These are phyloP conservation scores for Amylostereum chailletii DNA, from an alignment of 1,284 basidiomycete genomes.

Conservation along the genomic window DNA sequence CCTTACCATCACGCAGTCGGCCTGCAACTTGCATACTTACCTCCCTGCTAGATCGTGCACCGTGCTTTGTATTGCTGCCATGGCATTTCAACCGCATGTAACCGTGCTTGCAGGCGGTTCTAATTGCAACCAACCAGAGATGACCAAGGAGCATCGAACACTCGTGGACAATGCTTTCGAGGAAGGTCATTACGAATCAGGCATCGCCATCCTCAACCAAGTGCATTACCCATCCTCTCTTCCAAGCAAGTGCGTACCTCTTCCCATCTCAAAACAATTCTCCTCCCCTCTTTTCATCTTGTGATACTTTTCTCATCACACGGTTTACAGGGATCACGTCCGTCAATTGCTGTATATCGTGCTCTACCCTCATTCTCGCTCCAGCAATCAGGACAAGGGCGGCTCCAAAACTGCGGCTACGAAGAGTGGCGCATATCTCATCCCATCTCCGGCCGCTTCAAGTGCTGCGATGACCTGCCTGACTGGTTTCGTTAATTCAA, in stretches of 20 bases:
- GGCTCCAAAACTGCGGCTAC: slow-evolving; percentile 28
- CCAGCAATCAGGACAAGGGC: slow-evolving; percentile 21
- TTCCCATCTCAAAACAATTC: slow-evolving; percentile 5
- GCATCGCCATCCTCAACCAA: slow-evolving; percentile 49
- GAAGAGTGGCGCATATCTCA: slow-evolving; percentile 27
- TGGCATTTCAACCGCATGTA: too few relatives aligned
- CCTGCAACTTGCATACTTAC: too few relatives aligned
- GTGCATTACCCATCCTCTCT: slow-evolving; percentile 44
- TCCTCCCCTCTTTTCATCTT: slow-evolving; percentile 8
- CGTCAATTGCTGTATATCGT: slow-evolving; percentile 62
- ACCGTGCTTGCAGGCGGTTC: slow-evolving; percentile 4
- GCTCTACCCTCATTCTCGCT: slow-evolving; percentile 41
- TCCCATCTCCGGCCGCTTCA: slow-evolving; percentile 37
- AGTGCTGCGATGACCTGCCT: slow-evolving; percentile 46
- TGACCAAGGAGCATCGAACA: slow-evolving; percentile 44
- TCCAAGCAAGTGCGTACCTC: slow-evolving; percentile 41
- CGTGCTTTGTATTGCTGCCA: too few relatives aligned
- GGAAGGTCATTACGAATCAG: slow-evolving; percentile 63
- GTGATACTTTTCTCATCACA: neutral
- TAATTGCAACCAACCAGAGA: slow-evolving; percentile 22
- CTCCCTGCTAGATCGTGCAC: too few relatives aligned
- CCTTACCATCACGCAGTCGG: too few relatives aligned
- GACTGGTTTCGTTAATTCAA: slow-evolving; percentile 45
- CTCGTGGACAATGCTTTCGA: slow-evolving; percentile 65
- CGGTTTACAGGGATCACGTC: slow-evolving; percentile 40